Evolutionary conservation across 306 rosid species (phyloP).

Genomic region (Quercus berberidifolia): DNA sequence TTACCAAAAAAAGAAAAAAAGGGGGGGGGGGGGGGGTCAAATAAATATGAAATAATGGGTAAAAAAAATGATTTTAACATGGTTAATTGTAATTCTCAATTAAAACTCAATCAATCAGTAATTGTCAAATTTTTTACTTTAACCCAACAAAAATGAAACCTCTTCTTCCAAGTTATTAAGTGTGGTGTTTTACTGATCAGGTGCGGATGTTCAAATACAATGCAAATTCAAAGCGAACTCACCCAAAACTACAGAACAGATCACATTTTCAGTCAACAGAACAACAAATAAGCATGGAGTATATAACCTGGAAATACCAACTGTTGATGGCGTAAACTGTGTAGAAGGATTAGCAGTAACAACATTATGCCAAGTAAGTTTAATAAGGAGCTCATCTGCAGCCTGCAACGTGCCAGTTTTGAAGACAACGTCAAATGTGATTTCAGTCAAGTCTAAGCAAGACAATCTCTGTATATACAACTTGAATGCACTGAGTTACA

Average conservation of each 20-base stretch:
- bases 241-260: slow-evolving; percentile 39
- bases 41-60: too few species aligned
- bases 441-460: slow-evolving; percentile 54
- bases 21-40: too few species aligned
- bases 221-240: slow-evolving; percentile 68
- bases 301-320: slow-evolving; percentile 53
- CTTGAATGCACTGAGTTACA: slow-evolving; percentile 53
- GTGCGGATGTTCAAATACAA: slow-evolving; percentile 60
- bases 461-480: slow-evolving; percentile 62
- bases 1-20: too few species aligned
- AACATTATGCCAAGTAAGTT: slow-evolving; percentile 56
- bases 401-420: slow-evolving; percentile 49
- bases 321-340: slow-evolving; percentile 62
- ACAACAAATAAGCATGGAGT: slow-evolving; percentile 54
- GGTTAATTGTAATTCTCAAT: too few species aligned
- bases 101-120: too few species aligned
- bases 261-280: slow-evolving; percentile 50
- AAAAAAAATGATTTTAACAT: too few species aligned
- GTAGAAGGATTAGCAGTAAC: slow-evolving; percentile 40
- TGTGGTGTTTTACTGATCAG: slow-evolving; percentile 21
- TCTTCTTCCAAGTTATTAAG: neutral
- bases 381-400: slow-evolving; percentile 38
- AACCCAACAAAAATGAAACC: neutral
- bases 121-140: too few species aligned
- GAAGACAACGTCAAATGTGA: slow-evolving; percentile 36